These are phyloP conservation scores for Artomyces pyxidatus DNA, from an alignment of 768 basidiomycete genomes.

Conservation along the genomic window DNA sequence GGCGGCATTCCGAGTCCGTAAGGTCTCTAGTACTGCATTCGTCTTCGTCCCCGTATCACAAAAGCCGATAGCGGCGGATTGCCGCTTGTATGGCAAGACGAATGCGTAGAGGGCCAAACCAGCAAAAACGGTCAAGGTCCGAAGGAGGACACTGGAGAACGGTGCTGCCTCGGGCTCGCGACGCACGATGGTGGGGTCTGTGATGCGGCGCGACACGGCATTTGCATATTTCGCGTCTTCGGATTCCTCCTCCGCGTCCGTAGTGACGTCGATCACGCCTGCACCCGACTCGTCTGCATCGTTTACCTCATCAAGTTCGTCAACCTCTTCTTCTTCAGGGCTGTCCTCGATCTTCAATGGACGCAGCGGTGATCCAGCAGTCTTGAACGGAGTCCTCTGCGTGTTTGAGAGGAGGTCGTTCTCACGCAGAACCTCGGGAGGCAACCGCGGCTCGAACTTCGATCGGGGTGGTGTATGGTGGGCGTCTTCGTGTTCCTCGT, in stretches of 20 bases:
- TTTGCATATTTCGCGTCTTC: slow-evolving; percentile 13
- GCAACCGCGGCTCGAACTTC: slow-evolving; percentile 48
- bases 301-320: slow-evolving; percentile 11
- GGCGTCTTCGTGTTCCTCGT: slow-evolving; percentile 9
- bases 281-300: slow-evolving; percentile 1
- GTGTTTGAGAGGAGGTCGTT: slow-evolving; percentile 9
- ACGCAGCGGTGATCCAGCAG: slow-evolving; percentile 4
- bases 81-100: slow-evolving; percentile 44
- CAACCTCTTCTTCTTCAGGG: slow-evolving; percentile 13
- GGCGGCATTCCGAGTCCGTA: slow-evolving; percentile 37
- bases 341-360: slow-evolving; percentile 7
- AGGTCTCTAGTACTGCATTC: slow-evolving; percentile 44
- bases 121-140: slow-evolving; percentile 30
- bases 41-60: slow-evolving; percentile 60
- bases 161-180: slow-evolving; percentile 14
- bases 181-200: slow-evolving; percentile 24
- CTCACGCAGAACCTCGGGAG: slow-evolving; percentile 29
- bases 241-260: slow-evolving; percentile 15
- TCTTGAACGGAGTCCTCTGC: slow-evolving; percentile 11
- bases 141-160: too few relatives aligned
- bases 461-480: slow-evolving; percentile 39
- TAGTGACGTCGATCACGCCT: not conserved
- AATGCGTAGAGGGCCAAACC: slow-evolving; percentile 24
- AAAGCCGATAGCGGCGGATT: slow-evolving; percentile 68
- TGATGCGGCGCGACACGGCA: slow-evolving; percentile 31